A percentile compares a stretch with the other conserved stretches of the same genome.
Conservation (phyloP, 805 yeast genomes). For the Vanderwaltozyma verrucispora region DNA sequence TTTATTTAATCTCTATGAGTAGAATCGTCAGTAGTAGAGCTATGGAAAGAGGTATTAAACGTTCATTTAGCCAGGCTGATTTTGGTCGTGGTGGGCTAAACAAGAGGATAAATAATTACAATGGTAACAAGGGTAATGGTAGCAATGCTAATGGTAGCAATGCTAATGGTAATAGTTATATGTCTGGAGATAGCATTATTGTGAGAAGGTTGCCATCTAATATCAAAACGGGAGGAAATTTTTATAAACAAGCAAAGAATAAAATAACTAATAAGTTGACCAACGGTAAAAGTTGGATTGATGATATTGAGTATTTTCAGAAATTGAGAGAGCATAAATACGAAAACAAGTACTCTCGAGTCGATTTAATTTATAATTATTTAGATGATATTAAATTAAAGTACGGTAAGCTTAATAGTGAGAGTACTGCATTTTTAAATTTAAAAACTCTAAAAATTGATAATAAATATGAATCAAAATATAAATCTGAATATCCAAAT, state of each 20-base stretch:
- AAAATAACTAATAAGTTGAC: slow-evolving; percentile 3
- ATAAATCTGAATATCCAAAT: background rate
- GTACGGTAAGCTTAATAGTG: slow-evolving; percentile 3
- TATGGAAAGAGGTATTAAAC: background rate
- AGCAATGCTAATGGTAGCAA: background rate
- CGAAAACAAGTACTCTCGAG: background rate
- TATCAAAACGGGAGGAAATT: background rate
- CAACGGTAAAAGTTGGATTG: slow-evolving; percentile 11
- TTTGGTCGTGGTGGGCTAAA: no score
- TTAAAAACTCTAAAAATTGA: slow-evolving; percentile 2
- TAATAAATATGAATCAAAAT: background rate
- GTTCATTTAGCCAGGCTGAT: background rate
- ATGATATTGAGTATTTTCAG: slow-evolving; percentile 12
- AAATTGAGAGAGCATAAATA: slow-evolving; percentile 6
- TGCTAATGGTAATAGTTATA: background rate
- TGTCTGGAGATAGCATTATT: no score
- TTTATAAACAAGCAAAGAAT: background rate
- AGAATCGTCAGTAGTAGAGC: background rate
- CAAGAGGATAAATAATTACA: no score
- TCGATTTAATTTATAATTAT: slow-evolving; percentile 6
- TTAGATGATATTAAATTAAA: slow-evolving; percentile 1
- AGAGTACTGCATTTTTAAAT: slow-evolving; percentile 4
- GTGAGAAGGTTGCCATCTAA: slow-evolving; percentile 2
- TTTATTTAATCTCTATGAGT: no score
- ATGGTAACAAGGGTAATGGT: background rate